Conservation (phyloP, 1,284 basidiomycete genomes). For the Malassezia sympodialis region DNA sequence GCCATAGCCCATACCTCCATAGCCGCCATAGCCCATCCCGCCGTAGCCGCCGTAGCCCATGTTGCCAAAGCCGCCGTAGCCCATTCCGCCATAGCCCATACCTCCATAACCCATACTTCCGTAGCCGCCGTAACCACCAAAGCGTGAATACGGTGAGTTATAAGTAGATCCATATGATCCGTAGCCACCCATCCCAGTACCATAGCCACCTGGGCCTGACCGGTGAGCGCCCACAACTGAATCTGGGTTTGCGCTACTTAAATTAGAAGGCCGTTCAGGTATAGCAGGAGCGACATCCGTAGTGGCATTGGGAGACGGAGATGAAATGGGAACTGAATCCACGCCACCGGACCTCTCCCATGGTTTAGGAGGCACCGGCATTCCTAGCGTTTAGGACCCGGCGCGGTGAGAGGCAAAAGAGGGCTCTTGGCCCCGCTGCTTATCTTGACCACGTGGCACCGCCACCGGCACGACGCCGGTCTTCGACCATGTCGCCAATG, state of each 20-base stretch:
- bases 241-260: slow-evolving; percentile 12
- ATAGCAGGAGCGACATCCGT: slow-evolving; percentile 26
- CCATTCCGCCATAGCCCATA: slow-evolving; percentile 32
- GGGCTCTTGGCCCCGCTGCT: background rate
- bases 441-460: background rate
- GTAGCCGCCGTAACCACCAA: slow-evolving; percentile 26
- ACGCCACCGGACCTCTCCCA: slow-evolving; percentile 42
- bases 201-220: background rate
- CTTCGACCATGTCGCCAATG: too few species aligned
- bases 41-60: slow-evolving; percentile 27
- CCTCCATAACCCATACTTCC: slow-evolving; percentile 29
- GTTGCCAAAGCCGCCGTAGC: slow-evolving; percentile 37
- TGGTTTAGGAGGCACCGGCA: slow-evolving; percentile 46
- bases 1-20: slow-evolving; percentile 24
- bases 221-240: background rate
- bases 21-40: slow-evolving; percentile 28
- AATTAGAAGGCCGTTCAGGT: slow-evolving; percentile 40
- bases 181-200: slow-evolving; percentile 1
- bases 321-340: slow-evolving; percentile 11
- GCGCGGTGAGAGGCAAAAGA: background rate
- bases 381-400: background rate
- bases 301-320: slow-evolving; percentile 18
- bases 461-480: background rate
- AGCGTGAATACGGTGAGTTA: slow-evolving; percentile 40
- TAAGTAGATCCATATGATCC: slow-evolving; percentile 32